Base-by-base conservation (phyloP, 805 yeast species). In the Ogataea degrootiae region DNA sequence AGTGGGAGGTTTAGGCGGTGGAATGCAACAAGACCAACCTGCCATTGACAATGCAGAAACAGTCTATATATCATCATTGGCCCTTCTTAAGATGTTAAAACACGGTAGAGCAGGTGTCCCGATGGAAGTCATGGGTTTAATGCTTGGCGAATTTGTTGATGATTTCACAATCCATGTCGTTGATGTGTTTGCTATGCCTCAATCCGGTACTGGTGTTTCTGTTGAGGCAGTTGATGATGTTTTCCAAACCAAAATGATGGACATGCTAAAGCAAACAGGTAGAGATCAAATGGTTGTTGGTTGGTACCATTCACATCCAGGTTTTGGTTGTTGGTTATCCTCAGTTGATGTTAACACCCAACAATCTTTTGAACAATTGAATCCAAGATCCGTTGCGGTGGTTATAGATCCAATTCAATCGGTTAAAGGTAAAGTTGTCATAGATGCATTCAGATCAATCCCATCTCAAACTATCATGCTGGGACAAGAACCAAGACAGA, bases 101-200 rank as follows among this genome's bases (percentile, higher is more conserved):
- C 99, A 94, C 65, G 98, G 98, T 35, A 79, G 98, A 63, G 92
- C 94, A 2, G 94, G 95, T 66, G 83, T 78, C 44, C 83, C 83
- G n/a, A 77, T 78, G 83, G 83, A 77, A 64, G 84, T 79, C 44
- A 94, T 94, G 99, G 99, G 99, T 3, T 75, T 94, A 55, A 94
- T 94, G 99, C 77, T 95, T 52, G 99, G 99, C 41, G 97, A 92
- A 58, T 92, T 94, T 69, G 94, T 94, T 26, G 99, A 94, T 66
- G 98, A 94, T 52, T 92, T 86, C 68, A 94, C 99, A 0, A 94
- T 94, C 36, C 96, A 91, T 59, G 99, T 94, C 37, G 89, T 89
- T 46, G 99, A 94, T 64, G 99, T 95, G 44, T 94, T 94, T 75
- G 99, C 99, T 47, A 94, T 94, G 99, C 99, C 99, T 17, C 99